Conservation (phyloP, 108 stramenopile genomes). For the Cyclostephanos tholiformis region DNA sequence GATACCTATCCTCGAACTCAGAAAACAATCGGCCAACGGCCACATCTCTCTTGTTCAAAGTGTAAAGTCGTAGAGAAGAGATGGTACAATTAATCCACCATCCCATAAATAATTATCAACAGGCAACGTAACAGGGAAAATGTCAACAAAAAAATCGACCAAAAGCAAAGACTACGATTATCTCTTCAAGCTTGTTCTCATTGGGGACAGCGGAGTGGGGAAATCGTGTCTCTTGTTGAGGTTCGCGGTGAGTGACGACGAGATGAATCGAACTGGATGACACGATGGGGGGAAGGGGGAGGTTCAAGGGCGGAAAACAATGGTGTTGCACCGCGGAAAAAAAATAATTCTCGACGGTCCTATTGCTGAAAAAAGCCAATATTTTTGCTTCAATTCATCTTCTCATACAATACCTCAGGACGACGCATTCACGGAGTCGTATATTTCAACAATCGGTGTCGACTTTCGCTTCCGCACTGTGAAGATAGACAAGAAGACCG, state of each 20-base stretch:
- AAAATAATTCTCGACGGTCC: not conserved
- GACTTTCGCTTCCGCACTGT: conserved; percentile 99
- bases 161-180: conserved; percentile 89
- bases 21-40: too few relatives aligned
- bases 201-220: conserved; percentile 98
- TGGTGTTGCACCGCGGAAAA: too few relatives aligned
- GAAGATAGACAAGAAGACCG: conserved; percentile 92
- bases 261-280: not conserved
- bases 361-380: not conserved
- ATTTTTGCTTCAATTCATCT: not conserved
- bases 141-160: conserved; percentile 37
- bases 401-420: conserved; percentile 57
- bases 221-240: conserved; percentile 97
- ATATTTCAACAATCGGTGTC: conserved; percentile 99
- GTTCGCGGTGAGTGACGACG: conserved; percentile 84
- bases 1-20: too few relatives aligned
- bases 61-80: too few relatives aligned
- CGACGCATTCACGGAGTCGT: conserved; percentile 98
- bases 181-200: conserved; percentile 97
- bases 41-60: too few relatives aligned
- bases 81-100: too few relatives aligned
- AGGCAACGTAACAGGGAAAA: not conserved
- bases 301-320: not conserved
- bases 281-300: not conserved
- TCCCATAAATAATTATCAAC: too few relatives aligned